Base-by-base conservation (phyloP, 2,329 filamentous ascomycete species). In the Trichoderma brevicompactum region DNA sequence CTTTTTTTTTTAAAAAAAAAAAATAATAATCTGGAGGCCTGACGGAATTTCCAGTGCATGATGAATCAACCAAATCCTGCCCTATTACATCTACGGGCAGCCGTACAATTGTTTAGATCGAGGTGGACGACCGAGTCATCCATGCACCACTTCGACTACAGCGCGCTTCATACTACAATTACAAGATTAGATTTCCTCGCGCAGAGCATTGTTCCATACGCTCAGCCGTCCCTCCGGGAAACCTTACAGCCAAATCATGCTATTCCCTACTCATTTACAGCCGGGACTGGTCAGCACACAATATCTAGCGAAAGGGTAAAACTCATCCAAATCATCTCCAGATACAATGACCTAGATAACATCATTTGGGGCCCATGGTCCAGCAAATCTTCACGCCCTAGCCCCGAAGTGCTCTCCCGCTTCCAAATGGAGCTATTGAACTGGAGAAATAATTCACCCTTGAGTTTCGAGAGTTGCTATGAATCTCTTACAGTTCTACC, bases 301-400 rank as follows among this genome's bases (percentile, higher is more conserved):
- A 4, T 50, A 13, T 34, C 48, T 1, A n/a, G 28, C 28, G 48
- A 50, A 34, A 13, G 48, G 7, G 48, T 50, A 4, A 23, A 50
- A 50, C 48, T 50, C 9, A 7, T 50, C 28, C 48, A 50, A 23
- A 50, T 5, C 23, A 50, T 50, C 4, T 50, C 48, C 4, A 34
- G 28, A 0, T 34, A n/a, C 32, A 50, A 34, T 6, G 23, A 50
- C n/a, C 28, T 50, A n/a, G 48, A 50, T 7, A 50, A 50, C 15
- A 50, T 50, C 10, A 50, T 50, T 1, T 50, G 48, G 48, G 48
- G 48, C 13, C 48, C 48, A 50, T 50, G 48, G 48, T 50, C 48
- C 34, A 34, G 28, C 28, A 50, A 32, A n/a, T 32, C 48, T 34
- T 50, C 48, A 5, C 48, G 48, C 8, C 48, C 48, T 32, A 50